These are phyloP conservation scores for Globisporangium echinulatum DNA, from an alignment of 352 stramenopile genomes.

Conservation along the genomic window DNA sequence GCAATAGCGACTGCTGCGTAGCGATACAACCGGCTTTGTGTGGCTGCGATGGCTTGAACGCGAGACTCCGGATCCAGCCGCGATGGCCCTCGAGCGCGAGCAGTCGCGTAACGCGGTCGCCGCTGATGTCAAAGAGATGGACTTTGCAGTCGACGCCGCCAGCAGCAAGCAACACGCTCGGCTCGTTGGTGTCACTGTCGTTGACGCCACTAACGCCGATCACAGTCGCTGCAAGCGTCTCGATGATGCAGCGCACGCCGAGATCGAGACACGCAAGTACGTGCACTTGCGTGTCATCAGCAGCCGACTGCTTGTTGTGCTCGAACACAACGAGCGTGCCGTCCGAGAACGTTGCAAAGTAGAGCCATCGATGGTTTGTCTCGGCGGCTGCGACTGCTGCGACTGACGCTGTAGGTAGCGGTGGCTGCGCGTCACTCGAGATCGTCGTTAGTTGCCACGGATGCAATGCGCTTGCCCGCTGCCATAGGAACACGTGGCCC, in stretches of 20 bases:
- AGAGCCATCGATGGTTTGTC: constrained; percentile 28
- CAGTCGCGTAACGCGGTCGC: constrained; percentile 19
- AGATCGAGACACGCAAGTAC: constrained; percentile 20
- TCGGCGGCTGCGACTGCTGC: constrained; percentile 24
- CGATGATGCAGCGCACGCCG: constrained; percentile 46
- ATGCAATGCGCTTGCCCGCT: background rate
- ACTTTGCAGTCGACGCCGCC: constrained; percentile 69
- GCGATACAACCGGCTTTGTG: background rate
- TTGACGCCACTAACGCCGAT: constrained; percentile 1
- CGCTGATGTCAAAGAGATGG: constrained; percentile 47
- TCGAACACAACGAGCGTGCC: constrained; percentile 34
- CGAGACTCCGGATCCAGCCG: constrained; percentile 61
- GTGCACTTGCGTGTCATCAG: background rate
- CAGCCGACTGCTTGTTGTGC: constrained; percentile 6
- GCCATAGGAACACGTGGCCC: constrained; percentile 58
- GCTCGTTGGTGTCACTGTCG: background rate
- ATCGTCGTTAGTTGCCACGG: constrained; percentile 21
- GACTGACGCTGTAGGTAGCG: constrained; percentile 29
- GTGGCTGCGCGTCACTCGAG: constrained; percentile 7
- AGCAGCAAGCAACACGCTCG: constrained; percentile 44
- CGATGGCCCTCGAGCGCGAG: constrained; percentile 51
- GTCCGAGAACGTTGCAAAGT: constrained; percentile 40
- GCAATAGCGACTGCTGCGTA: constrained; percentile 5
- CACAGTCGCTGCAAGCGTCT: constrained; percentile 27
- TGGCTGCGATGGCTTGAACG: constrained; percentile 27